phyloP scores from a whole-genome alignment of 192 early-diverging fungal species.

The Backusella tarrabulga region DNA sequence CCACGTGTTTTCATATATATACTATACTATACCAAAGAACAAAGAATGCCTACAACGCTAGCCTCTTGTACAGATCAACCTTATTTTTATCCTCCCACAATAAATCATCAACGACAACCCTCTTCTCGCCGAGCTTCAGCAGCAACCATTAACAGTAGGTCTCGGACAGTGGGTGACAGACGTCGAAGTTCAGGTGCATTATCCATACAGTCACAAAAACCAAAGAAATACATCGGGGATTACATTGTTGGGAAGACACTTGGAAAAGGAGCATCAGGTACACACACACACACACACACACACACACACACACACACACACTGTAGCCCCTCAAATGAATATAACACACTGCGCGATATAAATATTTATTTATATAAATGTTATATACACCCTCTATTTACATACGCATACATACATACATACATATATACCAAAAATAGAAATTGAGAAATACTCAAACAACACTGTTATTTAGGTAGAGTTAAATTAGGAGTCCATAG shows the following conservation, averaged over 20 bases:
- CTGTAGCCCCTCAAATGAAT: not conserved
- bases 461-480: conserved; percentile 32
- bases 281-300: not conserved
- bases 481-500: conserved; percentile 48
- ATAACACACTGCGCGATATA: not conserved
- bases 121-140: conserved; percentile 16
- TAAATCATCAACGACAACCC: not conserved
- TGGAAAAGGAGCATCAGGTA: conserved; percentile 56
- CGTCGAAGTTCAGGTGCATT: conserved; percentile 21
- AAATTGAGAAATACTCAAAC: not conserved
- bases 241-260: conserved; percentile 49
- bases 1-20: not conserved
- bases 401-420: not conserved
- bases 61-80: not conserved
- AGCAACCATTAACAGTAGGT: conserved; percentile 2
- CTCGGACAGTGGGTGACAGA: conserved; percentile 25
- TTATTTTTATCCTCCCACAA: not conserved
- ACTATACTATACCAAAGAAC: no score
- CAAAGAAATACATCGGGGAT: conserved; percentile 43
- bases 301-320: not conserved
- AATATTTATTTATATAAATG: no score
- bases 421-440: conserved; percentile 4
- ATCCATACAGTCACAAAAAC: conserved; percentile 23
- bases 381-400: not conserved
- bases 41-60: conserved; percentile 14